Conservation (phyloP, 352 stramenopile genomes). For the Phytopythium helicoides region DNA sequence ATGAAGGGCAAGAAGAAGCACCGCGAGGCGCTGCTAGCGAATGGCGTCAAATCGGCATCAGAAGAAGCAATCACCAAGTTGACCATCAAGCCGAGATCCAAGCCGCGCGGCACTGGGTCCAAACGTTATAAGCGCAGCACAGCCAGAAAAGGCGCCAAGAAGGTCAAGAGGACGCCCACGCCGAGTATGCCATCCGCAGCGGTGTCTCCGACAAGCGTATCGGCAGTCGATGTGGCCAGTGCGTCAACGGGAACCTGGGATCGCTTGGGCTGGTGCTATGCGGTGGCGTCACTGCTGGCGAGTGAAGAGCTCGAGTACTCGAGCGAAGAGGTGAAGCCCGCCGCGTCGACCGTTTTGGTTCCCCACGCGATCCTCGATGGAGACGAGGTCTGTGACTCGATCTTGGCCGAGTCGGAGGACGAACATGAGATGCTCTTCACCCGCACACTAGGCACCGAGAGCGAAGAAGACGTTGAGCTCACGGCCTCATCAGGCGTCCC, state of each 20-base stretch:
- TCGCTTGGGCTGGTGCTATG: neutral
- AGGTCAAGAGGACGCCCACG: neutral
- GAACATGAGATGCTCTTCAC: neutral
- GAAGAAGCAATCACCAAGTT: neutral
- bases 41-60: too few species aligned
- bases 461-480: constrained; percentile 2
- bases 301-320: too few species aligned
- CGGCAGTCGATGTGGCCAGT: neutral
- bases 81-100: neutral
- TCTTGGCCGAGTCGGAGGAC: constrained; percentile 5
- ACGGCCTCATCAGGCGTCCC: neutral
- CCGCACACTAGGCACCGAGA: neutral
- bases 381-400: neutral
- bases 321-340: too few species aligned
- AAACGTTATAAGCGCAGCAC: neutral
- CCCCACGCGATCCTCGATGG: too few species aligned
- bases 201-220: constrained; percentile 1
- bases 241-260: neutral
- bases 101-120: neutral
- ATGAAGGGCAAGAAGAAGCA: constrained; percentile 60
- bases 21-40: neutral
- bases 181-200: neutral
- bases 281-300: neutral
- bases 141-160: neutral
- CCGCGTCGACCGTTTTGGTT: too few species aligned